Evolutionary conservation across 108 stramenopile genomes (phyloP).

Genomic region (Skeletonema costatum): DNA sequence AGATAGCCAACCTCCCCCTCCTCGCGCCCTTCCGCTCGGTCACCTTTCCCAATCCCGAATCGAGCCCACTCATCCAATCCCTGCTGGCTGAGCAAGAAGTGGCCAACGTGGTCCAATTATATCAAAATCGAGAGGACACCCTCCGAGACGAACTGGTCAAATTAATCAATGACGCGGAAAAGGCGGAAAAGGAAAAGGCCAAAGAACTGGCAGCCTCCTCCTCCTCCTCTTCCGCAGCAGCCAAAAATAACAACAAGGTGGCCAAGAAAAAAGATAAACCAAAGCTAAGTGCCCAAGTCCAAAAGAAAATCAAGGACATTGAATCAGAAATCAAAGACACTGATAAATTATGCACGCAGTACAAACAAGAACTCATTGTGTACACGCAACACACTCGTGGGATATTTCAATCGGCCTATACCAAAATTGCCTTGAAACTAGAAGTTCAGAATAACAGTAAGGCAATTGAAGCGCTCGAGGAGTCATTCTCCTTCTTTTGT

Average conservation of each 20-base stretch:
- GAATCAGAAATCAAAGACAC: background rate
- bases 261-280: background rate
- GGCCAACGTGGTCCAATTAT: background rate
- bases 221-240: too few species aligned
- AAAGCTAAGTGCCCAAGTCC: background rate
- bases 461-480: background rate
- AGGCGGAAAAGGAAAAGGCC: background rate
- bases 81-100: background rate
- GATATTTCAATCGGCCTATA: background rate
- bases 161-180: background rate
- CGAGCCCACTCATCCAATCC: background rate
- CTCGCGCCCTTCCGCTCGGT: background rate
- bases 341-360: background rate
- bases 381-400: background rate
- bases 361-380: background rate
- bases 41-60: background rate
- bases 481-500: background rate
- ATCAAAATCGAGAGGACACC: background rate
- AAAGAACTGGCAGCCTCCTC: background rate
- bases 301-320: background rate
- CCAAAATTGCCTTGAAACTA: background rate
- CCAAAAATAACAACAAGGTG: background rate
- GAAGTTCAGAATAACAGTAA: background rate
- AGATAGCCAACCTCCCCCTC: conserved; percentile 2
- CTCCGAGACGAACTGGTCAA: background rate